Evolutionary conservation across 345 rosid species (phyloP).

Genomic region (Mercurialis annua): DNA sequence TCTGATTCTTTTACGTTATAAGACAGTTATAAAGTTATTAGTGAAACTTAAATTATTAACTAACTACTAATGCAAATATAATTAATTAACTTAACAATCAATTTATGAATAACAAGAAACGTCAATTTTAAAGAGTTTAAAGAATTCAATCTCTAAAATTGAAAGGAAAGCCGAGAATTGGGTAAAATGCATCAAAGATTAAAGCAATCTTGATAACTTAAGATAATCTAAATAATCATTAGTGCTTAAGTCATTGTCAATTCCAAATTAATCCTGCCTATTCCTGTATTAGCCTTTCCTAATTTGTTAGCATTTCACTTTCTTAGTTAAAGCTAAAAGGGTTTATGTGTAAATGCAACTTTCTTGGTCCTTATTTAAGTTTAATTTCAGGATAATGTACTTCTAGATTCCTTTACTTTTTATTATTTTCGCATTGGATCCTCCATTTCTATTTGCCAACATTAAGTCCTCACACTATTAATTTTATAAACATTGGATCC

Average conservation of each 20-base stretch:
- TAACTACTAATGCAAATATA: too few relatives aligned
- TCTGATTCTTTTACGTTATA: too few relatives aligned
- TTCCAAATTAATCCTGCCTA: not conserved
- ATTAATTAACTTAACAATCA: not conserved
- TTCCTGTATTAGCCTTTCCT: not conserved
- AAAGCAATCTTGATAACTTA: conserved; percentile 2
- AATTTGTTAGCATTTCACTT: conserved; percentile 8
- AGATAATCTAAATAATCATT: not conserved
- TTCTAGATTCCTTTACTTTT: too few relatives aligned
- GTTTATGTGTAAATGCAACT: not conserved
- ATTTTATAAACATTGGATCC: too few relatives aligned
- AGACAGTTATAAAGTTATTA: too few relatives aligned
- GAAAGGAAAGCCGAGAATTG: not conserved
- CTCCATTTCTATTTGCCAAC: too few relatives aligned
- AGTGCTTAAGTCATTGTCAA: not conserved
- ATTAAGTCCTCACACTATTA: too few relatives aligned
- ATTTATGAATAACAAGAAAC: not conserved
- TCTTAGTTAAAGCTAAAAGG: not conserved
- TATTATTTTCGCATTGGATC: too few relatives aligned
- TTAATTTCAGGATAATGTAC: too few relatives aligned
- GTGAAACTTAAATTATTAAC: too few relatives aligned
- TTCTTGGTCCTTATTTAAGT: too few relatives aligned
- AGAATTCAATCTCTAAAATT: not conserved
- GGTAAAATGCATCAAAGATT: not conserved
- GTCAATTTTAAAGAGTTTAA: not conserved